Base-by-base conservation (phyloP, 2,329 filamentous ascomycete genomes). In the Lasiodiplodia theobromae region DNA sequence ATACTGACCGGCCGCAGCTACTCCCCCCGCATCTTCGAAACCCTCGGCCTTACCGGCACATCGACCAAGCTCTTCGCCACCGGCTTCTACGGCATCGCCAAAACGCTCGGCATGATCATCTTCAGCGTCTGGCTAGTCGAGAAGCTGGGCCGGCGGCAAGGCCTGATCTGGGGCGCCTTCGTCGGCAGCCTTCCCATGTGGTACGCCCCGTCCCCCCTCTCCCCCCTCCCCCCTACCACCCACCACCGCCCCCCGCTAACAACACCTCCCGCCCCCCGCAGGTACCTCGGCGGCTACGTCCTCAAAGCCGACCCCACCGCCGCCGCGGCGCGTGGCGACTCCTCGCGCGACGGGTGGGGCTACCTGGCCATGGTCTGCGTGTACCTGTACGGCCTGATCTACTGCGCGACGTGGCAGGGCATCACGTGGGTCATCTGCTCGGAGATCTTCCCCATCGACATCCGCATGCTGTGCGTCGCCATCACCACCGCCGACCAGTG, bases 61-160 rank as follows among this genome's bases (percentile, higher is more conserved):
- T 77, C 85, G 47, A 84, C 86, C 47, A 87, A 86, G 25, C 86
- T 93, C 23, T 91, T 93, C 76, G 90, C 91, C 5, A 92, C 90
- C 0, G 91, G 91, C 47, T 86, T 93, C 71, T 93, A 92, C 75
- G 91, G 90, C 28, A 85, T 92, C 67, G 87, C 92, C 67, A 93
- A 93, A 77, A 88, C 57, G 0, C 23, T 62, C 5, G 57, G 57
- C 57, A 62, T 62, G 57, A 34, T 62, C 16, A 62, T 79, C 21
- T 82, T 81, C 67, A 78, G 76, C 34, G 75, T 81, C 57, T 73
- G 77, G 66, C 74, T 82, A 4, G 78, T 82, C 4, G 80, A 82
- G 52, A 76, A 77, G 47, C 74, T 82, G 18, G 80, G 80, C 6
- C 78, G 81, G 31, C 77, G 80, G 44, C 78, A 80, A 25, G 77